phyloP scores from a whole-genome alignment of 2,329 filamentous ascomycete species.

The Trematosphaeria pertusa region DNA sequence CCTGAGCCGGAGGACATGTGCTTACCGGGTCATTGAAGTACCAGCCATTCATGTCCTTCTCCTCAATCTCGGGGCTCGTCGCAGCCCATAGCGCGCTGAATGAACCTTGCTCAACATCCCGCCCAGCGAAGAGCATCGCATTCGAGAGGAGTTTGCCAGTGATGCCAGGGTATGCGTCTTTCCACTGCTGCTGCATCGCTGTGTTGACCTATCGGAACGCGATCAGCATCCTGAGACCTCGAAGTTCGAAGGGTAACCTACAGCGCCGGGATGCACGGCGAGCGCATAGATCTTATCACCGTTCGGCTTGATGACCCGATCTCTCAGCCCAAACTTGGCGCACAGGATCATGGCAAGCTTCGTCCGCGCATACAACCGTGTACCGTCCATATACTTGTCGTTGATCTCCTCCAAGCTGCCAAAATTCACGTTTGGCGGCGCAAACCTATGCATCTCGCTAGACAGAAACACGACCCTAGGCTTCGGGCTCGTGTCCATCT shows the following conservation, averaged over 20 bases:
- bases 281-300: slow-evolving; percentile 51
- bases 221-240: neutral
- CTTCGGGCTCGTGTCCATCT: slow-evolving; percentile 39
- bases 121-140: slow-evolving; percentile 44
- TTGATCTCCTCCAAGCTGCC: slow-evolving; percentile 54
- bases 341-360: slow-evolving; percentile 55
- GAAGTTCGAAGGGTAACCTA: neutral
- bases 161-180: slow-evolving; percentile 54
- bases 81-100: slow-evolving; percentile 52
- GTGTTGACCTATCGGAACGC: slow-evolving; percentile 56
- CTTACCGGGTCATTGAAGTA: slow-evolving; percentile 50
- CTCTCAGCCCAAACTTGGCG: slow-evolving; percentile 51
- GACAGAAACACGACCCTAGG: slow-evolving; percentile 53
- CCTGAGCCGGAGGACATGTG: neutral
- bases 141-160: slow-evolving; percentile 49
- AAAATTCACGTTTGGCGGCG: slow-evolving; percentile 50
- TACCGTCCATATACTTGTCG: slow-evolving; percentile 40
- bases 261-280: slow-evolving; percentile 51
- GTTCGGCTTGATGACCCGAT: slow-evolving; percentile 53
- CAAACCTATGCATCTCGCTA: slow-evolving; percentile 50
- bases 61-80: slow-evolving; percentile 51
- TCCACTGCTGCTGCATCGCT: slow-evolving; percentile 56
- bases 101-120: slow-evolving; percentile 52
- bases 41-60: slow-evolving; percentile 53
- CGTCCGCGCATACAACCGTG: slow-evolving; percentile 50